Base-by-base conservation (phyloP, 2,329 filamentous ascomycete genomes). In the Beauveria bassiana region DNA sequence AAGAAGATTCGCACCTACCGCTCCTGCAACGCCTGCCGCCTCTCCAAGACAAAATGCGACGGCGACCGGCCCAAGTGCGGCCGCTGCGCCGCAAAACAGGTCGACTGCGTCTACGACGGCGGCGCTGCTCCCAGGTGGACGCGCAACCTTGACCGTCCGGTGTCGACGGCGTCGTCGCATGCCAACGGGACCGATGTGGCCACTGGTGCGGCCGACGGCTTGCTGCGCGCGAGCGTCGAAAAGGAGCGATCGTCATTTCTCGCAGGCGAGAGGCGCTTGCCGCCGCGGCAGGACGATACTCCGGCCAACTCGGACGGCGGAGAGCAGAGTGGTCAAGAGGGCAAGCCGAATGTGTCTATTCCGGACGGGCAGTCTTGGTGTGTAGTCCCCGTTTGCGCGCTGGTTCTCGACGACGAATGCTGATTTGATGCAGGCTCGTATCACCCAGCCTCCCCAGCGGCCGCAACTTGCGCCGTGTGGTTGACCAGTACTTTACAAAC, bases 41-140 rank as follows among this genome's bases (percentile, higher is more conserved):
- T 75, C 26, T 75, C 73, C 62, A 76, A 76, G 71, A 76, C 74
- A 5, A 76, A 77, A 68, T 77, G 75, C 65, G 70, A 76, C 54
- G 75, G 74, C 69, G 73, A 72, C 64, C 72, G 74, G 18, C 75
- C 75, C 53, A 71, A 65, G 61, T 77, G 75, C 64, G 71, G 73
- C 45, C 68, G 73, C 57, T 77, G 75, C 64, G 50, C 59, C 53
- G 64, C 67, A 49, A 73, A 74, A 60, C 68, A 69, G 50, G 64
- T 72, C 20, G 73, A 74, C 16, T 77, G 75, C 55, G 66, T 73
- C 50, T 77, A 77, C 62, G 72, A 75, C 61, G 75, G 74, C 46
- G 74, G 70, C 28, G 68, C 73, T 61, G 71, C 72, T 12, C 73
- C 73, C 65, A 68, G 72, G 61, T 75, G 73, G 73, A 72, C 73